Evolutionary conservation across 768 basidiomycete species (phyloP), one percentile per base, ranked within the genome.

Genomic region (Imleria badia): DNA sequence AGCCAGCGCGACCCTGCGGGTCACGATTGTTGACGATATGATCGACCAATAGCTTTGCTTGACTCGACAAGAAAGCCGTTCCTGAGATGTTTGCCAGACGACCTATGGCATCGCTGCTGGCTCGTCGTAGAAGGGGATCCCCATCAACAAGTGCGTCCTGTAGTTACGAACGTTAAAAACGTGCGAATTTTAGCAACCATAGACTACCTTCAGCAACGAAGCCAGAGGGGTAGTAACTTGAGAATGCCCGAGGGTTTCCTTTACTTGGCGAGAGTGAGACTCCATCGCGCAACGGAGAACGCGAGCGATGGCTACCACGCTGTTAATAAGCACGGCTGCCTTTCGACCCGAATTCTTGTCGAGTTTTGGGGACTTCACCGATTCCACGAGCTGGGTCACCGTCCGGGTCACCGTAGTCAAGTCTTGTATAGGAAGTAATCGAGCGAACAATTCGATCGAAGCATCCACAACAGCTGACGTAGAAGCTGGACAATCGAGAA

Each of bases 11-110:
- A 22, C 87, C 87, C 57, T 91, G 81, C 0, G 97, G 96, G 68
- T 96, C 90, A 17, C 96, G 88, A 68, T 98, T 97, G 71, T 80
- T 92, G 52, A 98, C 93, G 22, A 98, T 89, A 63, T 94, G 89
- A 61, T 97, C 90, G 10, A 98, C 94, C 5, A 98, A 78, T 57
- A 84, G 84, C 70, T 97, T 97, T 57, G 93, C 87, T 69, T 95
- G 90, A 42, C 79, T 81, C 1, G 91, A 89, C 46, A 98, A 77
- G 76, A 94, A 96, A 39, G 79, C 81, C 8, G 87, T 91, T 6
- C 88, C 92, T 1, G 89, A 89, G 31, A 96, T 74, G 61, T 84
- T 89, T 9, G 91, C 88, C 9, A 98, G 73, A 15, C 91, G 85
- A 15, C 96, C 97, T 55, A 98, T 84, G 0, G 89, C 85, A 69